Conservation (phyloP, 2,329 filamentous ascomycete genomes). For the Dactylellina parvicollis region DNA sequence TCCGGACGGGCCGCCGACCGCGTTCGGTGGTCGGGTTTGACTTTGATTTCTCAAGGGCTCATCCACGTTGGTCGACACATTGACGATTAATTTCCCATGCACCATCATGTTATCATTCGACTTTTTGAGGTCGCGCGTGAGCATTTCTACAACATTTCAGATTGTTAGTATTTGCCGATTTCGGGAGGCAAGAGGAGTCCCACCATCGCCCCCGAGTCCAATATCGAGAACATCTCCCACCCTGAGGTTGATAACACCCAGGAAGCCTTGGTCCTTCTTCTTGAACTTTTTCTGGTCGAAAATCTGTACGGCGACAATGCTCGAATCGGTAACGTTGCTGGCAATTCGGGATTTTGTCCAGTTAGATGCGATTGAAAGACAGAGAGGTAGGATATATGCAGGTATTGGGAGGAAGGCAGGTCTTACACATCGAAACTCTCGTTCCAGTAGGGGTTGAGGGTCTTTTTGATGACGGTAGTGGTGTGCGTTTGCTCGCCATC, state of each 20-base stretch:
- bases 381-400: background rate
- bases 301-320: constrained; percentile 95
- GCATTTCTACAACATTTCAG: constrained; percentile 75
- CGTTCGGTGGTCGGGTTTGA: constrained; percentile 29
- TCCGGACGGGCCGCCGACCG: constrained; percentile 57
- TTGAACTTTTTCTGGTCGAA: constrained; percentile 99
- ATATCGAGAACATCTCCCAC: constrained; percentile 95
- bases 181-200: constrained; percentile 59
- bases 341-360: background rate
- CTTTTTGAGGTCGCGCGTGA: constrained; percentile 95
- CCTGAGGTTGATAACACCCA: constrained; percentile 96
- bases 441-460: constrained; percentile 99
- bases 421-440: constrained; percentile 95
- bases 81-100: constrained; percentile 96
- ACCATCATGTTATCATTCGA: constrained; percentile 98
- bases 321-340: constrained; percentile 91
- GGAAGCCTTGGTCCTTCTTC: constrained; percentile 99
- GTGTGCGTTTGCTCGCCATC: constrained; percentile 98
- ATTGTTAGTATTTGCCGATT: constrained; percentile 41
- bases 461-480: constrained; percentile 96
- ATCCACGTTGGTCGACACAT: constrained; percentile 88
- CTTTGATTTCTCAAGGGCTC: constrained; percentile 69
- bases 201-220: constrained; percentile 89
- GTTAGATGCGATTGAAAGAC: constrained; percentile 54
- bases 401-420: background rate